Percentiles rank a stretch among this genome's conserved stretches.
Conservation (phyloP, 2,329 filamentous ascomycete genomes). For the Claviceps citrina region DNA sequence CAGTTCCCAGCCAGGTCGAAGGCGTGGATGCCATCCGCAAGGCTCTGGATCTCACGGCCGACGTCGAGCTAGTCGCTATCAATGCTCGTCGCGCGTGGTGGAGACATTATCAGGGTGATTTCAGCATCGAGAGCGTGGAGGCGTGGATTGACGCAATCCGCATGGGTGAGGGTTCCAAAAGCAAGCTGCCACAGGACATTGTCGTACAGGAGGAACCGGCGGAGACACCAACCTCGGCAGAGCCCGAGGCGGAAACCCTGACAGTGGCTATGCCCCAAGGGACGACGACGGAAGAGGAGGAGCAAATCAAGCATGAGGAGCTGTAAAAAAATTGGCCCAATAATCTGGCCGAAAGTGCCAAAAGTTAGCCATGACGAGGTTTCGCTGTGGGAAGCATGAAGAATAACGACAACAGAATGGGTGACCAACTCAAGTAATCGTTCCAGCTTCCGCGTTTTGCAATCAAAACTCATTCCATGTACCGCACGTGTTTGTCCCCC, state of each 20-base stretch:
- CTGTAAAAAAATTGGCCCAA: slow-evolving; percentile 20
- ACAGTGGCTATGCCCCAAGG: slow-evolving; percentile 11
- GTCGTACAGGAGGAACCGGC: slow-evolving; percentile 27
- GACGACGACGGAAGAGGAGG: slow-evolving; percentile 14
- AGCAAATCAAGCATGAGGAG: slow-evolving; percentile 31
- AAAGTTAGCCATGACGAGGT: neutral
- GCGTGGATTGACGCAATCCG: slow-evolving; percentile 83
- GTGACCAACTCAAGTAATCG: neutral
- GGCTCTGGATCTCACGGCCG: slow-evolving; percentile 41
- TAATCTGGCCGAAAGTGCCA: neutral
- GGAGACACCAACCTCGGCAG: slow-evolving; percentile 8
- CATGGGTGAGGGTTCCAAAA: slow-evolving; percentile 72
- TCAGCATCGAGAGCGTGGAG: slow-evolving; percentile 51
- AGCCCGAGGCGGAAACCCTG: slow-evolving; percentile 8
- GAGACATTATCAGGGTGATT: slow-evolving; percentile 52
- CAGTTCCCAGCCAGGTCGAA: slow-evolving; percentile 41
- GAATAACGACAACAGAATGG: neutral
- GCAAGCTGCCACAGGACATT: slow-evolving; percentile 48
- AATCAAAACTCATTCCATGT: neutral
- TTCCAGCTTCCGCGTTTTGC: neutral
- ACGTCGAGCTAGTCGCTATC: slow-evolving; percentile 61
- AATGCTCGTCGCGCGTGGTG: slow-evolving; percentile 82
- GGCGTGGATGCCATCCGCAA: slow-evolving; percentile 26
- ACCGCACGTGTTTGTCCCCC: neutral
- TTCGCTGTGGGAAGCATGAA: neutral